Base-by-base conservation (phyloP, 2,329 filamentous ascomycete genomes). In the Leptographium wingfieldii region DNA sequence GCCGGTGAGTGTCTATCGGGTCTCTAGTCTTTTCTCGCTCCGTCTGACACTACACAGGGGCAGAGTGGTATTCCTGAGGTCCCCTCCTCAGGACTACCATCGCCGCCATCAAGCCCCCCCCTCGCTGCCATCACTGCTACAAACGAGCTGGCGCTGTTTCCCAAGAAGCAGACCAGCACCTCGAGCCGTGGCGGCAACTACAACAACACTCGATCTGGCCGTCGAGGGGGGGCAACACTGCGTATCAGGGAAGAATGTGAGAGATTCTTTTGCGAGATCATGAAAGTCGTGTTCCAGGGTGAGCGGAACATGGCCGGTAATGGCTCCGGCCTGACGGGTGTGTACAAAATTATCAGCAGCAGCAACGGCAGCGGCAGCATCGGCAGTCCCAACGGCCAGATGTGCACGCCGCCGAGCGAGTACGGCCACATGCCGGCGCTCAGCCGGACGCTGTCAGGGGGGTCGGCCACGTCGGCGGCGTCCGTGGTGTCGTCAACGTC, bases 231-330 rank as follows among this genome's bases (percentile, higher is more conserved):
- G 90, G 91, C 91, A 86, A 85, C 90, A 88, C 85, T 89, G 77
- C 86, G 86, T 80, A 95, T 96, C 82, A 91, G 88, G 89, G 91
- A 88, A 91, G 91, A 96, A 90, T 95, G 92, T 96, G 92, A 96
- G 91, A 96, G 92, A 82, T 92, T 96, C 87, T 95, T 96, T 84
- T 96, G 92, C 79, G 90, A 92, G 87, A 87, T 86, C 82, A 89
- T 96, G 85, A 88, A 84, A 78, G 79, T 86, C 79, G 87, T 89
- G 80, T 96, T 96, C 85, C 88, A 87, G 82, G 92, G 90, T 95
- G 91, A 95, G 90, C 85, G 87, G 88, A 85, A 85, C 77, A 74
- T 78, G 80, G 82, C 76, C 74, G 77, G 78, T 79, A 81, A 85
- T 84, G 87, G 84, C 87, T 92, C 89, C 84, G 83, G 87, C 84